Base-by-base conservation (phyloP, 805 yeast species). In the Diddensiella caesifluorescens region DNA sequence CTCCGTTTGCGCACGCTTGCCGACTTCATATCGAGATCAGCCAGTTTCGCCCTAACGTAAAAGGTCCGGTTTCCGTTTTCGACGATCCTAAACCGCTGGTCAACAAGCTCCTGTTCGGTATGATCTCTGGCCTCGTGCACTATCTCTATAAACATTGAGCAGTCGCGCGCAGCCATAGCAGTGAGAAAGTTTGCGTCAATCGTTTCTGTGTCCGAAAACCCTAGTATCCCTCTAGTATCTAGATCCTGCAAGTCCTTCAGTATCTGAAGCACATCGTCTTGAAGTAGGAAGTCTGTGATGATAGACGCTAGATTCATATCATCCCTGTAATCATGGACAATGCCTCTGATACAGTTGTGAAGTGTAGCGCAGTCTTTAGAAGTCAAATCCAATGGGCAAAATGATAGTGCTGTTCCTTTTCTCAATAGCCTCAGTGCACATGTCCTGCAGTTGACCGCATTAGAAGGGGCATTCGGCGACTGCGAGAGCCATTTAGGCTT, bases 401-500 rank as follows among this genome's bases (percentile, higher is more conserved):
- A 72, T 41, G 69, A 66, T 5, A 65, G 51, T 4, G 50, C 38
- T 10, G 57, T 54, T 27, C 58, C 59, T 23, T 68, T 63, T 35
- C 59, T 46, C 23, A 57, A 62, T 10, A 32, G 13, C 43, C 68
- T 65, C 30, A 75, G 60, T 43, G 80, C 80, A 52, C 84, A 78
- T 3, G 80, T 78, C 4, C 84, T 60, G 50, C 84, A 78, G 20
- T 68, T 65, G 35, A 57, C 21, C 18, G 68, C 55, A 22, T 43
- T 44, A 1, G 1, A 47, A 3, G 75, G 68, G 2, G 69, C 68
- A 27, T 54, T 54, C 12, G 62, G 64, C 28, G 75, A 70, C 48
- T 67, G 73, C 23, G 63, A 54, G 10, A 79, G 62, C 83, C 83
- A 78, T 56, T 78, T 78, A 1, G 84, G 84, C 53, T 78, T 78